Conservation (phyloP, 805 yeast genomes). For the Lipomyces mesembrius region DNA sequence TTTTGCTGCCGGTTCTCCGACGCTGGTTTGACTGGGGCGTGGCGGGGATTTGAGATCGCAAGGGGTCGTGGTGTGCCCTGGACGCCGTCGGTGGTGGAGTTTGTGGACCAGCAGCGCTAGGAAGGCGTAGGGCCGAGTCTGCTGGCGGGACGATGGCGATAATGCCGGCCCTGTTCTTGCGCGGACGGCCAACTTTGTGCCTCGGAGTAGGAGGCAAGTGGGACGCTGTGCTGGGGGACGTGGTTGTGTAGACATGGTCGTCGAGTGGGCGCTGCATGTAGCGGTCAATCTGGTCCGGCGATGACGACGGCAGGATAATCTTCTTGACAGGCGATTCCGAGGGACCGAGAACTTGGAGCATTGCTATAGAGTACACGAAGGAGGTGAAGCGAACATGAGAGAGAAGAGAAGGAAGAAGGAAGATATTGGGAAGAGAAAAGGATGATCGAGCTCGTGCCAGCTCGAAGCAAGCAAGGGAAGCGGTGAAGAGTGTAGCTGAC, state of each 20-base stretch:
- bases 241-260: conserved; percentile 1
- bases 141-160: conserved; percentile 25
- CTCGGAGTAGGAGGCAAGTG: conserved; percentile 9
- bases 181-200: conserved; percentile 15
- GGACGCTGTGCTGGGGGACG: background rate
- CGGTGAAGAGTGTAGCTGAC: background rate
- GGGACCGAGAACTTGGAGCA: conserved; percentile 8
- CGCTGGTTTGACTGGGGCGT: background rate
- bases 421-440: background rate
- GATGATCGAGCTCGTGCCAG: background rate
- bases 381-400: background rate
- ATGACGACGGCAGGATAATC: conserved; percentile 6
- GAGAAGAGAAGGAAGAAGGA: conserved; percentile 7
- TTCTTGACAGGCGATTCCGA: conserved; percentile 9
- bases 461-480: background rate
- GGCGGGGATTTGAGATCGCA: background rate
- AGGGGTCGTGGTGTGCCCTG: background rate
- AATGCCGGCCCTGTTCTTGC: conserved; percentile 12
- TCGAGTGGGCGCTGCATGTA: conserved; percentile 3
- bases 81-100: conserved; percentile 14
- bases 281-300: conserved; percentile 4
- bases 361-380: background rate
- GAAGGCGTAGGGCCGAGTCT: conserved; percentile 8
- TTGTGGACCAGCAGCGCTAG: conserved; percentile 5
- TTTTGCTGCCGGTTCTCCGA: conserved; percentile 12